phyloP scores from a whole-genome alignment of 2,329 filamentous ascomycete species.

The Emergomyces pasteurianus region DNA sequence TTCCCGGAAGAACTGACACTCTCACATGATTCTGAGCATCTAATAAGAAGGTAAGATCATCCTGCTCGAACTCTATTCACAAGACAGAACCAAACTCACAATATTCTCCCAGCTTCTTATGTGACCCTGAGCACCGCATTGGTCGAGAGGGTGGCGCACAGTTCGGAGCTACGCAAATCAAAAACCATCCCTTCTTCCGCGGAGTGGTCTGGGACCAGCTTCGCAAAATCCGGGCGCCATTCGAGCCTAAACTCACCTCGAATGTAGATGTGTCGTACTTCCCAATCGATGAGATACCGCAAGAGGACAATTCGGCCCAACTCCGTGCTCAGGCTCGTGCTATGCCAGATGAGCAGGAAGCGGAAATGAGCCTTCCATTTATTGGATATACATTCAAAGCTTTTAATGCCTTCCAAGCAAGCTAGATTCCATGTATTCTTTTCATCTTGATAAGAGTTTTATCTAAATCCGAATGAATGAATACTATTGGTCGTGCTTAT shows the following conservation, averaged over 20 bases:
- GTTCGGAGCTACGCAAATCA: constrained; percentile 81
- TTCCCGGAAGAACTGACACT: constrained; percentile 93
- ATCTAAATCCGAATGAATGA: not conserved
- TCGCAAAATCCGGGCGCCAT: constrained; percentile 84
- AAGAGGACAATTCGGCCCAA: constrained; percentile 82
- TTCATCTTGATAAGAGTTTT: not conserved
- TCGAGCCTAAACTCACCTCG: constrained; percentile 84
- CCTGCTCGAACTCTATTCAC: constrained; percentile 4
- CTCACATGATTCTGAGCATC: constrained; percentile 75
- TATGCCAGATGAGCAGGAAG: constrained; percentile 63
- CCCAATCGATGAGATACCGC: constrained; percentile 95
- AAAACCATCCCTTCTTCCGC: constrained; percentile 88
- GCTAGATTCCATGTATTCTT: constrained; percentile 12
- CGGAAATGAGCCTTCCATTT: constrained; percentile 92
- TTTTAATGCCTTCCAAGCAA: constrained; percentile 56
- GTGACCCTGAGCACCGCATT: constrained; percentile 83
- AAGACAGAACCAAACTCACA: not conserved
- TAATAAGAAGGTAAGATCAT: constrained; percentile 64
- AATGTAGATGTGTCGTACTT: constrained; percentile 98
- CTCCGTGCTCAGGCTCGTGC: constrained; percentile 73
- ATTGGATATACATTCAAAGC: constrained; percentile 98
- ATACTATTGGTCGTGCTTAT: not conserved
- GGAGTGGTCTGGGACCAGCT: constrained; percentile 92
- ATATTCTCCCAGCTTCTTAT: constrained; percentile 58
- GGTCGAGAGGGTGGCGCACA: constrained; percentile 50